Evolutionary conservation across 805 yeast species (phyloP), one percentile per base, ranked within the genome.

Genomic region (Pichia cephalocereana): DNA sequence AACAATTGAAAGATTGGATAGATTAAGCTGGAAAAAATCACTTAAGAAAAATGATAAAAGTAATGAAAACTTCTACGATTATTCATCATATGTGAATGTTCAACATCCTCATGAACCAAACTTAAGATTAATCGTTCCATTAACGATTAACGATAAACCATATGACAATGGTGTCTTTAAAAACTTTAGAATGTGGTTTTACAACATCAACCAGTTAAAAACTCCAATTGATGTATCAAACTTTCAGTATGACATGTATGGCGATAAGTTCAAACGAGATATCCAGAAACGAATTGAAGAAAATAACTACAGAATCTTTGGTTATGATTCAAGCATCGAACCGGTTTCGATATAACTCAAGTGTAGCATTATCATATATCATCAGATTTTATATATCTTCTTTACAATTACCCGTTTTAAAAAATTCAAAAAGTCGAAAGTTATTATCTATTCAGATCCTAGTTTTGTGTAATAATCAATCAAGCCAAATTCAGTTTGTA

Each of bases 401-500:
- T 11, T 6, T 10, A 30, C 14, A 11, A 30, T 30, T 11, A 30
- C 5, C 14, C 7, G 6, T 23, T 6, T 23, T 23, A 23, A 23
- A 23, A 23, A 23, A 23, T 5, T 23, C 26, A 23, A 23, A 23
- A 5, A 23, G 26, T 23, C 6, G 7, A 30, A 30, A 30, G 8
- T 30, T 30, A 10, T 10, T 23, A 32, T 23, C 23, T n/a, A 18
- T 30, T 41, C 15, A n/a, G n/a, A 43, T 6, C 26, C 48, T 27
- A 48, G 2, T 14, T 31, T 41, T 6, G 36, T 72, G 59, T 83
- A 86, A 50, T 74, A 76, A 2, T 76, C 71, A 18, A 85, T 78
- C 51, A 89, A 71, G 53, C 82, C 88, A 50, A 78, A 76, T 61
- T 86, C 90, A 31, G 86, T 79, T 37, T 70, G 64, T 48, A 83